Percentiles rank a stretch among this genome's conserved stretches.
Evolutionary conservation across 169 alveolate species (phyloP).

Genomic region (Fabrea salina): DNA sequence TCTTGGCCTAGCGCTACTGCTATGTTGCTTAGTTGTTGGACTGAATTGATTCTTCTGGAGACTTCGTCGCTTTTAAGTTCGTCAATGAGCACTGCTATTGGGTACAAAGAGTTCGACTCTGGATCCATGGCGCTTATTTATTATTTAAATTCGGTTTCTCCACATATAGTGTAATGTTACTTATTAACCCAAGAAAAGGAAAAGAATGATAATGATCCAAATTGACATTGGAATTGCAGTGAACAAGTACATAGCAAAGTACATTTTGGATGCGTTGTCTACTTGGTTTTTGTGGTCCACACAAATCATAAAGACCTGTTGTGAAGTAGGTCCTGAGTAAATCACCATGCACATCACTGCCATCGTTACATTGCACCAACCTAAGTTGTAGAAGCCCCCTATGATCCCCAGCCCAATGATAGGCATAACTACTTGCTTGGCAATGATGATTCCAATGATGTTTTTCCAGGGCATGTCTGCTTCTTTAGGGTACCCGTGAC

Average conservation of each 20-base stretch:
- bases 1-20: slow-evolving; percentile 72
- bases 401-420: slow-evolving; percentile 2
- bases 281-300: slow-evolving; percentile 23
- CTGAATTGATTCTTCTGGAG: slow-evolving; percentile 64
- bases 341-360: not conserved
- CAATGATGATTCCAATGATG: not conserved
- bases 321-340: slow-evolving; percentile 12
- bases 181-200: too few relatives aligned
- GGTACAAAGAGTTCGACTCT: not conserved
- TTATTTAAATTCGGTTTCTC: too few relatives aligned
- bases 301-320: slow-evolving; percentile 16
- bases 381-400: not conserved
- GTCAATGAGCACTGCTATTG: slow-evolving; percentile 57
- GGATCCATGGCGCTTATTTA: too few relatives aligned
- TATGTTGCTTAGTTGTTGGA: slow-evolving; percentile 48
- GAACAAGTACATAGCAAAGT: not conserved
- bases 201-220: not conserved
- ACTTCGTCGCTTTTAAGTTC: slow-evolving; percentile 72
- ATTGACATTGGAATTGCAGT: slow-evolving; percentile 1
- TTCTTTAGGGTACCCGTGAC: slow-evolving; percentile 23
- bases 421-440: slow-evolving; percentile 20
- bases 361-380: not conserved
- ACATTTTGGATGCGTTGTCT: slow-evolving; percentile 11
- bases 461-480: not conserved
- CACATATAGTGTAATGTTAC: too few relatives aligned